Conservation (phyloP, 805 yeast genomes). For the Candida schatavii region DNA sequence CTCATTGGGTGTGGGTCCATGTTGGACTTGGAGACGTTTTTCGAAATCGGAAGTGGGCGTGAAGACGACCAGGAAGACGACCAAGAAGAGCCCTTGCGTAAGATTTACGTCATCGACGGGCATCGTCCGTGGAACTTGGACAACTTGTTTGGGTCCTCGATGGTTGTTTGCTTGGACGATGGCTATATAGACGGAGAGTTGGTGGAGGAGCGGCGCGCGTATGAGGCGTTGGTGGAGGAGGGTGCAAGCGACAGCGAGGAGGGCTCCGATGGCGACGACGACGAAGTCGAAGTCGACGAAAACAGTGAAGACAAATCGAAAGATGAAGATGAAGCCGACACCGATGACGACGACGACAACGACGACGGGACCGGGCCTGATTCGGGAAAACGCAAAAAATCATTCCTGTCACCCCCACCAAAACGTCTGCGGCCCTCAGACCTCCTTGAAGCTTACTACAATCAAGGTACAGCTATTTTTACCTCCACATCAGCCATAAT, state of each 20-base stretch:
- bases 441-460: constrained; percentile 70
- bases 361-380: constrained; percentile 16
- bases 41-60: constrained; percentile 49
- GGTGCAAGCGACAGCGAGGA: constrained; percentile 36
- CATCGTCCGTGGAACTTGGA: constrained; percentile 97
- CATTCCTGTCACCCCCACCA: constrained; percentile 24
- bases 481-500: constrained; percentile 76
- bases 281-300: constrained; percentile 30
- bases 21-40: constrained; percentile 75
- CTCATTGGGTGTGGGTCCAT: constrained; percentile 92
- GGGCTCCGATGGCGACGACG: constrained; percentile 26
- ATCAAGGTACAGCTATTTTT: constrained; percentile 74
- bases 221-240: constrained; percentile 46
- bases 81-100: constrained; percentile 41
- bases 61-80: constrained; percentile 17
- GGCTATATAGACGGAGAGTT: constrained; percentile 67
- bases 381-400: constrained; percentile 20
- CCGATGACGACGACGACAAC: constrained; percentile 21
- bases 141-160: constrained; percentile 79
- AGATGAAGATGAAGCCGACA: constrained; percentile 17
- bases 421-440: constrained; percentile 47
- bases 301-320: constrained; percentile 28
- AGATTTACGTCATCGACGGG: constrained; percentile 82
- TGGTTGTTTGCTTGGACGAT: constrained; percentile 82
- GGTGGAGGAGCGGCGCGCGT: constrained; percentile 58